Evolutionary conservation across 1,139 yeast genomes (phyloP).

Genomic region (Debaryomyces coudertii): DNA sequence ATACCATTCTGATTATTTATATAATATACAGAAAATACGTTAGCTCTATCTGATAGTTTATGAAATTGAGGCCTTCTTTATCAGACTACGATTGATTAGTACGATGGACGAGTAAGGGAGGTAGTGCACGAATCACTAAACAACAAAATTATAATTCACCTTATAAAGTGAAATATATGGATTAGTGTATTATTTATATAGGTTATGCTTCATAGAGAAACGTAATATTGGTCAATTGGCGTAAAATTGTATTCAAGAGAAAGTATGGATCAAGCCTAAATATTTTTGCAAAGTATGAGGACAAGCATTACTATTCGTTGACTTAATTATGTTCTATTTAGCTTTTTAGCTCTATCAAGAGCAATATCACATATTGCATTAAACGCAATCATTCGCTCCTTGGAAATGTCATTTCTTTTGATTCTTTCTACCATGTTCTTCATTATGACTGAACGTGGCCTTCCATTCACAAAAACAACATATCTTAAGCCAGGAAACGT

Average conservation of each 20-base stretch:
- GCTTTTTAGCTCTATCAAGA: slow-evolving; percentile 65
- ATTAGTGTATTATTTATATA: not conserved
- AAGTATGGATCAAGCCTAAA: not conserved
- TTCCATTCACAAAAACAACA: slow-evolving; percentile 90
- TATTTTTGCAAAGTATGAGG: not conserved
- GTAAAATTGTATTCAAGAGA: not conserved
- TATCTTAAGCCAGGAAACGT: slow-evolving; percentile 82
- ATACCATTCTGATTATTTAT: slow-evolving; percentile 7
- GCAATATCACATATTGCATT: slow-evolving; percentile 92
- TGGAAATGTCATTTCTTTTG: slow-evolving; percentile 47
- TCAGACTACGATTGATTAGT: not conserved
- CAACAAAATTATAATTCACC: not conserved
- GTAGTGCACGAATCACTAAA: slow-evolving; percentile 1
- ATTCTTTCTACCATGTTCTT: slow-evolving; percentile 66
- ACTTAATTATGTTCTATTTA: slow-evolving; percentile 26
- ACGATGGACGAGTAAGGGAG: slow-evolving; percentile 5
- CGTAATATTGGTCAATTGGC: not conserved
- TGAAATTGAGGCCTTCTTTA: not conserved
- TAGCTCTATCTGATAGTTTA: not conserved
- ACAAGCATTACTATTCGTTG: slow-evolving; percentile 17
- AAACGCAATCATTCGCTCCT: slow-evolving; percentile 69
- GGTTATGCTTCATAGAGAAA: not conserved
- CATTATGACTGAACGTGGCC: slow-evolving; percentile 68
- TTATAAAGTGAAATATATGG: not conserved
- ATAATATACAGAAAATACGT: slow-evolving; percentile 7